phyloP scores from a whole-genome alignment of 352 stramenopile species.

The Globisporangium paddicum region DNA sequence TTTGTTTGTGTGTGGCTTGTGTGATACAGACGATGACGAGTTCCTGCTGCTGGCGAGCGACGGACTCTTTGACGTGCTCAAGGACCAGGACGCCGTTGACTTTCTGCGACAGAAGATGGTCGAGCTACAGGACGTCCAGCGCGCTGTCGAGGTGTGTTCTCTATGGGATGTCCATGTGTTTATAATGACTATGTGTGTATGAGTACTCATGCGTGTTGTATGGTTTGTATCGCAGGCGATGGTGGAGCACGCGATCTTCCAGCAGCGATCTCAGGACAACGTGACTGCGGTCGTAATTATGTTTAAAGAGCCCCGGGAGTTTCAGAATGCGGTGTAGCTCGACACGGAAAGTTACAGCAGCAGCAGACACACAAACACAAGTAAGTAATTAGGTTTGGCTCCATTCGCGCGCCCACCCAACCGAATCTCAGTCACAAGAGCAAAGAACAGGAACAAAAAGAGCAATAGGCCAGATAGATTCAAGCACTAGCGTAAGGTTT shows the following conservation, averaged over 20 bases:
- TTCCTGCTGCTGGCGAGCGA: constrained; percentile 80
- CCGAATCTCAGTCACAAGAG: not conserved
- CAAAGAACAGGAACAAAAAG: not conserved
- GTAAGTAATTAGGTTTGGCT: constrained; percentile 5
- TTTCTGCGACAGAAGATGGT: constrained; percentile 68
- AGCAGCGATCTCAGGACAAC: constrained; percentile 84
- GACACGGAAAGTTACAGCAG: not conserved
- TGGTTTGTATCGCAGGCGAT: constrained; percentile 32
- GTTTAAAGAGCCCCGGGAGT: constrained; percentile 67
- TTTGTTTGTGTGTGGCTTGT: not conserved
- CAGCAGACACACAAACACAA: constrained; percentile 1
- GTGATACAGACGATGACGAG: constrained; percentile 60
- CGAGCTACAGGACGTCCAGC: constrained; percentile 69
- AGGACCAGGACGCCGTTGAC: constrained; percentile 79
- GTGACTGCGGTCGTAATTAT: constrained; percentile 82
- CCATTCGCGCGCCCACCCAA: not conserved
- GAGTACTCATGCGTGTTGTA: not conserved
- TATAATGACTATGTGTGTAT: not conserved
- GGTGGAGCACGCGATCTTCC: constrained; percentile 76
- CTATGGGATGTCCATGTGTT: not conserved
- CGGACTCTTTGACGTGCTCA: constrained; percentile 78
- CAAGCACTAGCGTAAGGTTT: not conserved
- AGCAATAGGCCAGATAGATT: constrained; percentile 4
- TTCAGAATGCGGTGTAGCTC: constrained; percentile 9
- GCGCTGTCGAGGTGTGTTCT: constrained; percentile 60